Evolutionary conservation across 768 basidiomycete genomes (phyloP).

Genomic region (Amanita jacksonii): DNA sequence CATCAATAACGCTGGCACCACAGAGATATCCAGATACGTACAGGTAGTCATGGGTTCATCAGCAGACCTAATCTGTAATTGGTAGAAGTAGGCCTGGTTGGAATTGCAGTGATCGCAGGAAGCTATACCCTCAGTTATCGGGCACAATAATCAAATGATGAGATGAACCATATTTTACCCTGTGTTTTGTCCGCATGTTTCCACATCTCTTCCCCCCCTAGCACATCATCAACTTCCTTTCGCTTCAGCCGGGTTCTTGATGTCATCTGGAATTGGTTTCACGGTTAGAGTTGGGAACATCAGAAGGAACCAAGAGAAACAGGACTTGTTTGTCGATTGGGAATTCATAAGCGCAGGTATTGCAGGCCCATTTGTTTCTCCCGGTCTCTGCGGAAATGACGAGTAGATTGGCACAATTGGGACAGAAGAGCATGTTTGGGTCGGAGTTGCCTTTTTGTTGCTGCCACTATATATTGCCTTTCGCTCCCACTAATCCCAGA

Average conservation of each 20-base stretch:
- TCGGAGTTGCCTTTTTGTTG: background rate
- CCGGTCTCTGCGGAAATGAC: slow-evolving; percentile 69
- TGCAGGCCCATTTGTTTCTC: slow-evolving; percentile 89
- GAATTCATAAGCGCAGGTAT: slow-evolving; percentile 93
- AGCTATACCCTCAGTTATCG: slow-evolving; percentile 23
- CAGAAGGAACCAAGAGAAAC: slow-evolving; percentile 6
- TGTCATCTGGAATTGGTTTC: slow-evolving; percentile 84
- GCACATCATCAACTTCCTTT: slow-evolving; percentile 93
- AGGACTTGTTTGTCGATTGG: slow-evolving; percentile 75
- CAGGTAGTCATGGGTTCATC: slow-evolving; percentile 85
- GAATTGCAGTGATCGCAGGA: slow-evolving; percentile 75
- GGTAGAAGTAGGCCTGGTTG: slow-evolving; percentile 84
- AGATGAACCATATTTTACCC: slow-evolving; percentile 40
- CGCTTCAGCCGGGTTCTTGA: slow-evolving; percentile 76
- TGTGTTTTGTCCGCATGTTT: slow-evolving; percentile 84
- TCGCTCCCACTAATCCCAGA: no score
- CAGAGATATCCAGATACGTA: slow-evolving; percentile 19
- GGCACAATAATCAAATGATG: background rate
- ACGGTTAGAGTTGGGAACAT: background rate
- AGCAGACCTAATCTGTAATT: slow-evolving; percentile 90
- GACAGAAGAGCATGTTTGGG: slow-evolving; percentile 78
- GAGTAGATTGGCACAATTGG: slow-evolving; percentile 85
- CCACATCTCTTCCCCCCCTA: slow-evolving; percentile 92
- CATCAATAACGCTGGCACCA: background rate
- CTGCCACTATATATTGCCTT: no score